A percentile compares a stretch with the other conserved stretches of the same genome.
phyloP scores from a whole-genome alignment of 2,329 filamentous ascomycete genomes.

The Stemphylium vesicarium region DNA sequence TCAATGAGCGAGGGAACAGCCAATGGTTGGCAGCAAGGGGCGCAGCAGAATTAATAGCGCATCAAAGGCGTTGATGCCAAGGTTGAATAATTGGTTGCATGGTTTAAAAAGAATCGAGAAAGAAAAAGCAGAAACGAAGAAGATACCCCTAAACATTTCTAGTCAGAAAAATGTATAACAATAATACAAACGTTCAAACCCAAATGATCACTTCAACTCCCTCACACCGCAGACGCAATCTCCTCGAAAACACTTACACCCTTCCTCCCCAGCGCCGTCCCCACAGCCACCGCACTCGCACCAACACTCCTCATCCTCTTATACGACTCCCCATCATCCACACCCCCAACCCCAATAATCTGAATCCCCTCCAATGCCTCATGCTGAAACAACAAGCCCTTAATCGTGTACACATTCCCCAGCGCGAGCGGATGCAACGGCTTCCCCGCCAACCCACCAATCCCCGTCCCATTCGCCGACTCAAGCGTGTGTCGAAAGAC shows the following conservation, averaged over 20 bases:
- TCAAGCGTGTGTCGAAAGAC: slow-evolving; percentile 50
- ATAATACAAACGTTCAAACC: background rate
- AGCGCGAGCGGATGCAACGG: slow-evolving; percentile 75
- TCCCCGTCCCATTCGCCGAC: slow-evolving; percentile 61
- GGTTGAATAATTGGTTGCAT: too few relatives aligned
- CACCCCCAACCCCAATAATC: slow-evolving; percentile 76
- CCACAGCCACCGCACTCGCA: slow-evolving; percentile 68
- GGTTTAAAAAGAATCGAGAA: background rate
- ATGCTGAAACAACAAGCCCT: slow-evolving; percentile 62
- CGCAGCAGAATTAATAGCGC: slow-evolving; percentile 30
- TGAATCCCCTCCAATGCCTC: slow-evolving; percentile 60
- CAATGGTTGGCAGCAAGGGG: slow-evolving; percentile 30
- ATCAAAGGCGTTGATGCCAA: slow-evolving; percentile 3
- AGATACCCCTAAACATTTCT: slow-evolving; percentile 3
- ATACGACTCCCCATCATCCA: slow-evolving; percentile 68
- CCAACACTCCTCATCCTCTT: slow-evolving; percentile 69
- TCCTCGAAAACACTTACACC: slow-evolving; percentile 68
- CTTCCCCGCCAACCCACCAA: slow-evolving; percentile 75
- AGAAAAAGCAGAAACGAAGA: background rate
- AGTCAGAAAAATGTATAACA: background rate
- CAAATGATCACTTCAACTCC: background rate
- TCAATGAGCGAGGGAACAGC: slow-evolving; percentile 12
- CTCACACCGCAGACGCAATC: slow-evolving; percentile 50
- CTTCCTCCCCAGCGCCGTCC: slow-evolving; percentile 70
- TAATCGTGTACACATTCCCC: slow-evolving; percentile 76